A percentile compares a stretch with the other conserved stretches of the same genome.
Evolutionary conservation across 306 rosid genomes (phyloP).

Genomic region (Trifolium dubium): DNA sequence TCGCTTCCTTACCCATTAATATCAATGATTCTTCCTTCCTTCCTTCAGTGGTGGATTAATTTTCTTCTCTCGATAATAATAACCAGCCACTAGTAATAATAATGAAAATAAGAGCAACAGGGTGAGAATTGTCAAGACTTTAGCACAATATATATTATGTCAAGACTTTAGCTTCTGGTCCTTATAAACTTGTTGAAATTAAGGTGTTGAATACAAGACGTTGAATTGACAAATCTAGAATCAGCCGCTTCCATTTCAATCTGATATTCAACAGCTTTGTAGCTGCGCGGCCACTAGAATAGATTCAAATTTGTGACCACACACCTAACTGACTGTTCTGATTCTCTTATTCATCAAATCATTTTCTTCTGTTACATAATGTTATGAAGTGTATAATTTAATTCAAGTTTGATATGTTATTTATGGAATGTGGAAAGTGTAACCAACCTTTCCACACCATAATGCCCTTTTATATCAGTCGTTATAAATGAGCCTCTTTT

Average conservation of each 20-base stretch:
- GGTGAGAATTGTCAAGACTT: background rate
- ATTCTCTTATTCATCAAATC: background rate
- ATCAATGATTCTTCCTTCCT: background rate
- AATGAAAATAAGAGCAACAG: background rate
- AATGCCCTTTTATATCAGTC: too few species aligned
- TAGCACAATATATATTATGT: background rate
- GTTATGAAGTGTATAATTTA: background rate
- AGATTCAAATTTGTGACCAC: too few species aligned
- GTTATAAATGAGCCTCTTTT: background rate
- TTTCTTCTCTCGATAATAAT: slow-evolving; percentile 10
- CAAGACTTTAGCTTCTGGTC: background rate
- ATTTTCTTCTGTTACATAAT: too few species aligned
- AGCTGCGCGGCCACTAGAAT: too few species aligned
- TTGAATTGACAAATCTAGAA: background rate
- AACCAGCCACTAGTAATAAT: background rate
- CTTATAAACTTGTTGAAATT: background rate
- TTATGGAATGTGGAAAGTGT: background rate
- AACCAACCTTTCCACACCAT: background rate
- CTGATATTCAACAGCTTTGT: too few species aligned
- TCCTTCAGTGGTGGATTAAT: background rate
- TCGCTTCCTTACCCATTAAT: slow-evolving; percentile 13
- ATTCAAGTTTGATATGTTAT: background rate
- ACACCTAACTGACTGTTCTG: too few species aligned
- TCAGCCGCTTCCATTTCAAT: too few species aligned
- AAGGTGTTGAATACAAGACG: background rate